These are phyloP conservation scores for Penicillium robsamsonii DNA, from an alignment of 495 filamentous ascomycete species.

Conservation along the genomic window DNA sequence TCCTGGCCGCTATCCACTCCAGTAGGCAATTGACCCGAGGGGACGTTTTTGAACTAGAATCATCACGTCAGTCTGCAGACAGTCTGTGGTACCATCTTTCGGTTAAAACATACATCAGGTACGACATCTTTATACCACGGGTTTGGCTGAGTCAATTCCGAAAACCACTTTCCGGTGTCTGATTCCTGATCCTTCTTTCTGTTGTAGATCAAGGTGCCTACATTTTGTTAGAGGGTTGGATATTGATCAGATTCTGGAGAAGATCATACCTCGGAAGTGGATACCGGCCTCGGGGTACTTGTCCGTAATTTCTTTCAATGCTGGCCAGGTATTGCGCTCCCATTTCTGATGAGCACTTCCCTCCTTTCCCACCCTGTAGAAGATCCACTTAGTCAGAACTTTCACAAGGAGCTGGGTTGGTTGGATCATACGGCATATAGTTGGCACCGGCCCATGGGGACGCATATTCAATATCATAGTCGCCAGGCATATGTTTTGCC, in stretches of 20 bases:
- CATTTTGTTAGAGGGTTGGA: not conserved
- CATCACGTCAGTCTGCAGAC: slow-evolving; percentile 1
- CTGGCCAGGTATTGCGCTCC: slow-evolving; percentile 68
- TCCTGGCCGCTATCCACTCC: slow-evolving; percentile 67
- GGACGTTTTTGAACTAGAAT: slow-evolving; percentile 54
- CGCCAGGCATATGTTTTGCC: slow-evolving; percentile 96
- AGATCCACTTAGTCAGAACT: not conserved
- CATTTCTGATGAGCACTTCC: slow-evolving; percentile 55
- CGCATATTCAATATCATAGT: slow-evolving; percentile 96
- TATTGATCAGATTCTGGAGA: not conserved
- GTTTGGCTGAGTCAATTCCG: slow-evolving; percentile 61
- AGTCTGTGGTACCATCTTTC: not conserved
- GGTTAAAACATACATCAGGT: slow-evolving; percentile 55
- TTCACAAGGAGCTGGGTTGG: not conserved
- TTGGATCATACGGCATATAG: slow-evolving; percentile 67
- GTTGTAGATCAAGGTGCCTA: slow-evolving; percentile 59
- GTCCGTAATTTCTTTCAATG: slow-evolving; percentile 60
- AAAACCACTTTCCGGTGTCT: slow-evolving; percentile 52
- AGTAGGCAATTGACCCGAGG: slow-evolving; percentile 51
- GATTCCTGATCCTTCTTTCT: slow-evolving; percentile 58
- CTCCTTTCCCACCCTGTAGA: slow-evolving; percentile 49
- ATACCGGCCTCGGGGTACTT: slow-evolving; percentile 84
- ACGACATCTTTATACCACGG: slow-evolving; percentile 85
- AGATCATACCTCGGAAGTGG: slow-evolving; percentile 69
- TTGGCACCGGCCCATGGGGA: slow-evolving; percentile 96